phyloP scores from a whole-genome alignment of 441 rosid species.

The Francoa sonchifolia region DNA sequence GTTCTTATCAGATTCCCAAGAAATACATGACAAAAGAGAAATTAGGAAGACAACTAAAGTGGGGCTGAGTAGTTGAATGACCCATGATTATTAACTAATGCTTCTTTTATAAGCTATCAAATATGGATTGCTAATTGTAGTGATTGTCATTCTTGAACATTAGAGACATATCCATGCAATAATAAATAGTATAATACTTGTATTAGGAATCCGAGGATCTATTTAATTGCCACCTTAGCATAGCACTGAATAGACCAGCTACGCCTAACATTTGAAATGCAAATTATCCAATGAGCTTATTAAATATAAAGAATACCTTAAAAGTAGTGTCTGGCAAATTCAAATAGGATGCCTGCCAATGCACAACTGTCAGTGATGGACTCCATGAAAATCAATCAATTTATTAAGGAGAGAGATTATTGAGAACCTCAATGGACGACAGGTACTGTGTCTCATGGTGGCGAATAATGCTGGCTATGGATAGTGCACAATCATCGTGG shows the following conservation, averaged over 20 bases:
- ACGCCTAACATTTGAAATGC: not conserved
- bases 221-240: not conserved
- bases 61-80: too few relatives aligned
- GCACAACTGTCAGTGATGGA: constrained; percentile 8
- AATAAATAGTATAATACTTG: too few relatives aligned
- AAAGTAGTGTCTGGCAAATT: constrained; percentile 85
- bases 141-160: too few relatives aligned
- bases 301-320: constrained; percentile 39
- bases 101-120: too few relatives aligned
- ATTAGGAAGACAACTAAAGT: too few relatives aligned
- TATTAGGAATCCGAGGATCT: too few relatives aligned
- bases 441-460: constrained; percentile 87
- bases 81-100: too few relatives aligned
- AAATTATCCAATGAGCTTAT: not conserved
- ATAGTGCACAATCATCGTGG: constrained; percentile 65
- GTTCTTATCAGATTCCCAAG: too few relatives aligned
- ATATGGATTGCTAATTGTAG: too few relatives aligned
- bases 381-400: constrained; percentile 4
- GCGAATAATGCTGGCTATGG: constrained; percentile 55
- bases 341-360: constrained; percentile 72
- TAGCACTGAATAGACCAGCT: not conserved
- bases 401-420: constrained; percentile 6
- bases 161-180: too few relatives aligned
- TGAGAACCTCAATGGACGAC: constrained; percentile 71
- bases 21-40: too few relatives aligned